Evolutionary conservation across 23 red algal species (phyloP), one percentile per base, ranked within the genome.

Genomic region (Gracilaria gracilis): DNA sequence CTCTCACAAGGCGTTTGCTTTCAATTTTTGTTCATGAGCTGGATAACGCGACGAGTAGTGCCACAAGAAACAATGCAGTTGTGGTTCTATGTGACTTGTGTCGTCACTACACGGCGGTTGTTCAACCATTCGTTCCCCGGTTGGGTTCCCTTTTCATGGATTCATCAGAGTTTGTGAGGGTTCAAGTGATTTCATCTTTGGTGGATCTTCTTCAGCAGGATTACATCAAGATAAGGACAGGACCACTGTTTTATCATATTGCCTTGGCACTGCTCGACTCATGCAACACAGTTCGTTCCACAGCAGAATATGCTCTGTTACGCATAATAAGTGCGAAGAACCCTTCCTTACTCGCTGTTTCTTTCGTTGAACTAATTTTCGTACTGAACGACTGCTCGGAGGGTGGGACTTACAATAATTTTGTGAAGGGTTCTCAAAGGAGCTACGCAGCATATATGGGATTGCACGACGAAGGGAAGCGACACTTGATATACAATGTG

Each of bases 1-100:
- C 55, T 59, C 46, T 91, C 29, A 81, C 87, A 67, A 47, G 87
- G 44, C 73, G 76, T 54, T 40, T 67, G 46, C 13, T 91, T 1
- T 80, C 87, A 27, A 35, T 91, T 3, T 91, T 91, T 47, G 87
- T 91, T 20, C 87, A 81, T 46, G 87, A 91, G 44, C 47, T 91
- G 35, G 76, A 91, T 65, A 81, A 91, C 54, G 87, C 75, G 24
- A 73, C 61, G 0, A 81, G 75, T 28, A 81, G 58, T 66, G 87
- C 88, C 36, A 72, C 80, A 46, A 86, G 94, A 55, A 87, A 67
- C 61, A 96, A 96, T 54, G 86, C 94, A 4, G 79, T 96, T 29
- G 31, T 96, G 0, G 78, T 91, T 57, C 70, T 96, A 16, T 90
- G 86, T 66, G 94, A 96, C 83, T 50, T 96, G 27, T 91, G 85